phyloP scores from a whole-genome alignment of 2,329 filamentous ascomycete genomes.

The Fusarium scirpi region DNA sequence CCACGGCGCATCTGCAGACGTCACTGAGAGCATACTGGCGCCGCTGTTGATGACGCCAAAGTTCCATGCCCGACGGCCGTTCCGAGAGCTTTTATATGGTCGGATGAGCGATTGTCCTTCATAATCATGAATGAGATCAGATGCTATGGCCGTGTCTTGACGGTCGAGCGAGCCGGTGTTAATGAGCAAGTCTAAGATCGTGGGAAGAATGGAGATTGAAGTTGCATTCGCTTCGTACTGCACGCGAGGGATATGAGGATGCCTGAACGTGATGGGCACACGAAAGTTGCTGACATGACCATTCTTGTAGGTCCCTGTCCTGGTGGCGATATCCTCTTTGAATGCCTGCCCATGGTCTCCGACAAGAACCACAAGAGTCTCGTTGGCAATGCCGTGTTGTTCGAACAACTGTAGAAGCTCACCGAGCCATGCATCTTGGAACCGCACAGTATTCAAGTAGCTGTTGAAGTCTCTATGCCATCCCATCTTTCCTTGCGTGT shows the following conservation, averaged over 20 bases:
- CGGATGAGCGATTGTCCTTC: too few species aligned
- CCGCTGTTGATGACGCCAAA: conserved; percentile 50
- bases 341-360: conserved; percentile 53
- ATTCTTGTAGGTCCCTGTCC: conserved; percentile 49
- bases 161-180: conserved; percentile 50
- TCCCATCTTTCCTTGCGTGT: conserved; percentile 37
- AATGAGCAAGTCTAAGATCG: conserved; percentile 51
- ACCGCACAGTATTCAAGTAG: conserved; percentile 50
- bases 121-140: background rate
- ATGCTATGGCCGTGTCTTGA: conserved; percentile 37
- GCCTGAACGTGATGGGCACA: conserved; percentile 50
- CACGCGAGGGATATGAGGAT: conserved; percentile 49
- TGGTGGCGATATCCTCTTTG: conserved; percentile 45
- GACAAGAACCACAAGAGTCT: conserved; percentile 50
- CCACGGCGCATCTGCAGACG: conserved; percentile 48
- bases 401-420: conserved; percentile 49
- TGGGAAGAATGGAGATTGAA: conserved; percentile 50
- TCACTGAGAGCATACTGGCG: conserved; percentile 49
- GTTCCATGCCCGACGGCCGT: too few species aligned
- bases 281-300: conserved; percentile 49
- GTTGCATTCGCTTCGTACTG: conserved; percentile 49
- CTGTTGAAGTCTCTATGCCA: conserved; percentile 48
- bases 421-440: conserved; percentile 49
- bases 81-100: too few species aligned
- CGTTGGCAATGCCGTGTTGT: conserved; percentile 48